These are phyloP conservation scores for Sphagnurus paluster DNA, from an alignment of 1,284 basidiomycete genomes.

Conservation along the genomic window DNA sequence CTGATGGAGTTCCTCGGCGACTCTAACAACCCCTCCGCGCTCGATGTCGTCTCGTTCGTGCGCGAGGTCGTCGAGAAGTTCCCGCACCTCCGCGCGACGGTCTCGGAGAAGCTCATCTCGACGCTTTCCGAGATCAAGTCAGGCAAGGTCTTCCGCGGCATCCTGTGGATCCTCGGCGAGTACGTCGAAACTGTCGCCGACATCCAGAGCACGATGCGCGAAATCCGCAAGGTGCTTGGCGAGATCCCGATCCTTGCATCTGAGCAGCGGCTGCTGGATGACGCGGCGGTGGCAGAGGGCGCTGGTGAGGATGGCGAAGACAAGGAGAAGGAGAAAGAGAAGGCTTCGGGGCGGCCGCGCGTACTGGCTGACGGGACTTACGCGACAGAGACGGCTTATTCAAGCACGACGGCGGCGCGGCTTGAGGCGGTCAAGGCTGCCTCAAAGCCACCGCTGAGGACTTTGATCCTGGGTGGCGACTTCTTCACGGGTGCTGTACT, in stretches of 20 bases:
- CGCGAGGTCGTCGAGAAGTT: constrained; percentile 98
- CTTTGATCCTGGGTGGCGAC: constrained; percentile 91
- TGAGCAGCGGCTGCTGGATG: constrained; percentile 83
- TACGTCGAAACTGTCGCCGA: constrained; percentile 73
- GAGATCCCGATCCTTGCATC: constrained; percentile 96
- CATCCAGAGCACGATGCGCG: constrained; percentile 76
- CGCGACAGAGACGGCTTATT: constrained; percentile 94
- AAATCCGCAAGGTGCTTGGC: constrained; percentile 87
- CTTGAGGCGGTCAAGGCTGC: constrained; percentile 85
- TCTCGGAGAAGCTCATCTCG: constrained; percentile 85
- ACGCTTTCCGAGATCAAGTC: constrained; percentile 93
- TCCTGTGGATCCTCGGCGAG: constrained; percentile 98
- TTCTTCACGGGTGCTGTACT: constrained; percentile 96
- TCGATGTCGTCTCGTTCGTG: constrained; percentile 96
- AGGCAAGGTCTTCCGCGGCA: constrained; percentile 96
- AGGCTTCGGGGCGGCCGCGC: constrained; percentile 46
- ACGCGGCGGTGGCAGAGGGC: constrained; percentile 57
- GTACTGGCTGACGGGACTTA: constrained; percentile 98
- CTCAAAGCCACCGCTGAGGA: constrained; percentile 87
- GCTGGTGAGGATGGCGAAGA: constrained; percentile 43
- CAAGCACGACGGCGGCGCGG: constrained; percentile 63
- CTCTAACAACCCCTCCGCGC: constrained; percentile 91
- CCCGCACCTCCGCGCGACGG: constrained; percentile 82
- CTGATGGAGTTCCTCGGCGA: constrained; percentile 99
- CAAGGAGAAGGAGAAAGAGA: constrained; percentile 42